phyloP scores from a whole-genome alignment of 2,329 filamentous ascomycete species.

The Aspergillus jensenii region DNA sequence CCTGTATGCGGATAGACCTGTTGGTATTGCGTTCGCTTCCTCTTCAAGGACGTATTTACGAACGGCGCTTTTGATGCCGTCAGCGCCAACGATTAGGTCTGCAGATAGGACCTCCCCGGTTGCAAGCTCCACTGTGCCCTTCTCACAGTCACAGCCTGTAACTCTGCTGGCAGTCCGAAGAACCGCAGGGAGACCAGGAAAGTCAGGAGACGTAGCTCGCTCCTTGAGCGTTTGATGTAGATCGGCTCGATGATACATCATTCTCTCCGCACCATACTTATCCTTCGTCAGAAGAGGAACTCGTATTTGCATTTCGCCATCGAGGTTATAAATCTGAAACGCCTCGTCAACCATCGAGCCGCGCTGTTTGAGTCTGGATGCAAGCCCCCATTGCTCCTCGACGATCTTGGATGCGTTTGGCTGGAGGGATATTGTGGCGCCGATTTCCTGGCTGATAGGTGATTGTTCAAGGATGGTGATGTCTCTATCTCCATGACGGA shows the following conservation, averaged over 20 bases:
- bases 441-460: conserved; percentile 39
- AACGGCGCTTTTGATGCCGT: conserved; percentile 25
- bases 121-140: conserved; percentile 5
- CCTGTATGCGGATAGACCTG: conserved; percentile 10
- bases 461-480: conserved; percentile 27
- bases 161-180: neutral
- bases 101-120: conserved; percentile 16
- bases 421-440: conserved; percentile 49
- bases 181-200: neutral
- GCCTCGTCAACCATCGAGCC: conserved; percentile 23
- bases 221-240: conserved; percentile 22
- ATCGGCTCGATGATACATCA: conserved; percentile 26
- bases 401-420: conserved; percentile 36
- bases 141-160: conserved; percentile 2
- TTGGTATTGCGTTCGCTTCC: conserved; percentile 1
- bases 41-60: neutral
- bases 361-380: neutral
- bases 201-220: neutral
- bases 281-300: conserved; percentile 18
- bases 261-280: conserved; percentile 22
- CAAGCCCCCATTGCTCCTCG: conserved; percentile 12
- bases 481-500: conserved; percentile 20
- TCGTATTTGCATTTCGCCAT: conserved; percentile 18
- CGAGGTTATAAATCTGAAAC: conserved; percentile 26
- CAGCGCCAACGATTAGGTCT: conserved; percentile 31